Base-by-base conservation (phyloP, 257 asterid genomes). In the Solanum corneliomulleri region DNA sequence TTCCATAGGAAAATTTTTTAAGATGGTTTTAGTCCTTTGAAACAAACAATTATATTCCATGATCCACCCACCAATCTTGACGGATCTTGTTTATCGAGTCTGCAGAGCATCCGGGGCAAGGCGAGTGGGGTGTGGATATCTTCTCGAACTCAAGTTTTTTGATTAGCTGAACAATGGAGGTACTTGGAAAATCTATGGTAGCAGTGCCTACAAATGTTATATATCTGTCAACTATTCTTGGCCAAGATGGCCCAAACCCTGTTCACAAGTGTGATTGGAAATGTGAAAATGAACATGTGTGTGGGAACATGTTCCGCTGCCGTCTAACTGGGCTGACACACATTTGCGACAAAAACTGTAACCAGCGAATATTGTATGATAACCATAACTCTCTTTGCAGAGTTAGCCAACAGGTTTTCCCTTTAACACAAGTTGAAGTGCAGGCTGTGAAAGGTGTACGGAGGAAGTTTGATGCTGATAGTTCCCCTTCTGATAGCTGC, bases 231-330 rank as follows among this genome's bases (percentile, higher is more conserved):
- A 96, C 93, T 92, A 95, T 97, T 91, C 96, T 96, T 85, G 99
- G 99, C 92, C 99, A 97, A 86, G 99, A 97, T 92, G 99, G 98
- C 90, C 98, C 99, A 88, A 92, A 89, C 89, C 93, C 91, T 71
- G 94, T 93, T 88, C 99, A 97, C 98, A 97, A 96, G 91, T 97
- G 99, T 90, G 99, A 97, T 88, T 95, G 98, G 98, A 95, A 95
- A 91, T 97, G 99, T 92, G 92, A 90, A 89, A 97, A 96, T 66
- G 99, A 97, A 88, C 91, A 91, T 81, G 91, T 97, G 29, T 96
- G 94, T 88, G 99, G 99, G 88, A 97, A 97, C 95, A 91, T 97
- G 95, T 97, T 91, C 87, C 95, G 95, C 90, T 95, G 99, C 99
- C 93, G 87, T 91, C 93, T 97, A 90, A 97, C 99, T 78, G 97